These are phyloP conservation scores for Diplodia sapinea DNA, from an alignment of 2,329 filamentous ascomycete species.

Conservation along the genomic window DNA sequence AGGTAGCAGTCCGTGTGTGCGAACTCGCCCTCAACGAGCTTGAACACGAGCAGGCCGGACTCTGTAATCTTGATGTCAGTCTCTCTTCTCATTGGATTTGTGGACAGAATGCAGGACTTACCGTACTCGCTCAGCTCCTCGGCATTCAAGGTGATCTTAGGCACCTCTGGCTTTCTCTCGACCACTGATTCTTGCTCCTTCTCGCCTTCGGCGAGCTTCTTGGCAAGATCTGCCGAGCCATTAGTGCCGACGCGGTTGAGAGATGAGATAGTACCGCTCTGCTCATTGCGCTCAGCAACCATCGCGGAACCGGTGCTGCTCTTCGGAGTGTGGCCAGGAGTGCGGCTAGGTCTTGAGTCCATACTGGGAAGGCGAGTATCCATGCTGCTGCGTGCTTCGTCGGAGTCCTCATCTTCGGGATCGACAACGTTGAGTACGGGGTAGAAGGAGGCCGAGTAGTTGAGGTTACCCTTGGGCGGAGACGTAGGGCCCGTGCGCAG, in stretches of 20 bases:
- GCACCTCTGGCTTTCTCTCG: conserved; percentile 62
- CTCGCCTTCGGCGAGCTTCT: conserved; percentile 55
- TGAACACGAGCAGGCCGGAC: conserved; percentile 92
- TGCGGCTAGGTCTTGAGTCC: conserved; percentile 29
- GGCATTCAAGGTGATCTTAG: conserved; percentile 77
- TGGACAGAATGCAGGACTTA: conserved; percentile 47
- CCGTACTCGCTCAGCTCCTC: conserved; percentile 82
- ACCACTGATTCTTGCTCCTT: conserved; percentile 55
- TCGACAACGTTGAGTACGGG: conserved; percentile 87
- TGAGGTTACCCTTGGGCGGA: conserved; percentile 76
- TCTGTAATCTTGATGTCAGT: conserved; percentile 60
- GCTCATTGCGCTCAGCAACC: conserved; percentile 29
- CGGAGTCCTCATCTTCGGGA: conserved; percentile 74
- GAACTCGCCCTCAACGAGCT: conserved; percentile 87
- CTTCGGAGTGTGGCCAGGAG: conserved; percentile 32
- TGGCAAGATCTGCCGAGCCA: conserved; percentile 49
- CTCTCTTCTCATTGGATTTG: not conserved
- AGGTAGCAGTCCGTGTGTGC: conserved; percentile 76
- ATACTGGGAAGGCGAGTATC: conserved; percentile 34
- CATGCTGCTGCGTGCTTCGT: conserved; percentile 33
- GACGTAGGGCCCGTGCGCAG: conserved; percentile 76
- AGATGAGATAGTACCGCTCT: too few relatives aligned
- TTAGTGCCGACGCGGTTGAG: conserved; percentile 44
- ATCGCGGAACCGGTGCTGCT: conserved; percentile 22
- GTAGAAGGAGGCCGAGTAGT: conserved; percentile 87